Evolutionary conservation across 1,139 yeast genomes (phyloP), one percentile per base, ranked within the genome.

Genomic region (Entelexis sorbosivorans): DNA sequence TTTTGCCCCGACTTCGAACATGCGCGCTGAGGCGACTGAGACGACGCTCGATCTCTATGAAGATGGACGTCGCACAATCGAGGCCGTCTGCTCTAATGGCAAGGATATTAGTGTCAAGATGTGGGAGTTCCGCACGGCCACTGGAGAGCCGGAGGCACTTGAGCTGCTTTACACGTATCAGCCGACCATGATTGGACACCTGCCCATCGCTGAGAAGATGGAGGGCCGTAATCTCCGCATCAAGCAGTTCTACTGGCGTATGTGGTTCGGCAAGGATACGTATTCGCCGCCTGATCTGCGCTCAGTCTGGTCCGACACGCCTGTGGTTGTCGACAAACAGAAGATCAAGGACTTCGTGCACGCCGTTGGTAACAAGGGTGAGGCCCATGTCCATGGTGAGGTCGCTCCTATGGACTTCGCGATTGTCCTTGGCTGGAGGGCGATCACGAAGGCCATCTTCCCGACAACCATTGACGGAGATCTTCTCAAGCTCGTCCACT

Each of bases 401-500:
- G 76, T 75, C 48, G 98, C 98, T 50, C 99, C 99, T 64, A 91
- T 91, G 97, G 99, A 91, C 74, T 93, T 89, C 66, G 97, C 98
- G 50, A 91, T 91, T 69, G 97, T 93, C 55, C 79, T 89, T 63
- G 98, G 98, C 47, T 91, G 99, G 99, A 84, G 83, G 73, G 95
- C 96, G 49, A 89, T 93, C 65, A 89, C 91, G 73, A 87, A 84
- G 73, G 91, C 97, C 24, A 86, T 91, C 61, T 93, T 91, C 93
- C 98, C 98, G 53, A 79, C 79, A 69, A 80, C 82, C 58, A 94
- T 93, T 62, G 97, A 93, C 69, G 98, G 98, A 71, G 98, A 91
- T 68, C 76, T 91, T 65, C 76, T 91, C 72, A 84, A 84, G 67
- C 78, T 91, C 66, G 98, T 91, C 53, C 99, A 91, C 68, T 74